Evolutionary conservation across 2,329 filamentous ascomycete species (phyloP), one percentile per base, ranked within the genome.

Genomic region (Neocucurbitaria cava): DNA sequence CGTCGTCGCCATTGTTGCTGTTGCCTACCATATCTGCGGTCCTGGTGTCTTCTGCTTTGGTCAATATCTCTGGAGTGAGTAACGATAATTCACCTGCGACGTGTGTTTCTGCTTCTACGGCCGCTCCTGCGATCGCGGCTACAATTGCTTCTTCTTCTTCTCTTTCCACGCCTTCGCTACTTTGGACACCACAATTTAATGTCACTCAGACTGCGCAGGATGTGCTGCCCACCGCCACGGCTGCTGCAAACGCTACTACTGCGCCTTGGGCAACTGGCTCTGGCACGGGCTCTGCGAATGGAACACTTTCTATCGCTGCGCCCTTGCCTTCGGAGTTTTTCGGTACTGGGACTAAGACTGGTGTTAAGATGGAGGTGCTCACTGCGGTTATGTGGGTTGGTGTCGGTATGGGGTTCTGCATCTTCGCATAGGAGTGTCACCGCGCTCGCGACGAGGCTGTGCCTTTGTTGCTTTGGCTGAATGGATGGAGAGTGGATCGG

Each of bases 151-250:
- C n/a, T n/a, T 23, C 36, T 24, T 18, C 36, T 17, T 20, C 33
- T 23, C 10, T 36, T 21, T 21, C n/a, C 11, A 11, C 33, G 17
- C 23, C 35, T 28, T 33, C 35, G 30, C 36, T n/a, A 24, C 26
- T 17, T 44, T 17, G 11, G 28, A 18, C n/a, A 10, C 43, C 48
- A 5, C 47, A 44, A 13, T 10, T 23, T 33, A 47, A 42, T n/a
- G 18, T 54, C 33, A 56, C 53, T 30, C 49, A 56, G 33, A 54
- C 44, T 20, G 17, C 46, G 26, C 56, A 59, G 49, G 47, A 44
- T 23, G 42, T 31, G 10, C 38, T 52, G 15, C 38, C 56, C n/a
- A 33, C 49, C 3, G 18, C 36, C n/a, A 46, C 46, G 36, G 31
- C 30, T 31, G 31, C 31, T 10, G 23, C 9, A 3, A 30, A 42